Conservation (phyloP, 208 protist genomes). For the Herpetomonas samuelpessoai region DNA sequence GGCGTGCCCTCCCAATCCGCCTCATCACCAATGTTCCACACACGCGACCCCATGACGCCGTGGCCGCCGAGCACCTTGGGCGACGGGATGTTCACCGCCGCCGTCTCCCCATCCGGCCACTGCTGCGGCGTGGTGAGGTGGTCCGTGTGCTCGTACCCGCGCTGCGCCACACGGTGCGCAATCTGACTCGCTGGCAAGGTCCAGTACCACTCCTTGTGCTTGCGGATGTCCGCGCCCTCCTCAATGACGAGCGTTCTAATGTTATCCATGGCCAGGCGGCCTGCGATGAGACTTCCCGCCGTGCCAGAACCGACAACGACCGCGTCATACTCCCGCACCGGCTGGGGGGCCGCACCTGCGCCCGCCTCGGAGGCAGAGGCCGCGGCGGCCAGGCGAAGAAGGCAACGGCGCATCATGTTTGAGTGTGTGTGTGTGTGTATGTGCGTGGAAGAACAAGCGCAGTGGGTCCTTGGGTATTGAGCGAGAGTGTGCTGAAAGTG, state of each 20-base stretch:
- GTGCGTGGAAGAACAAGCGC: background rate
- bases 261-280: slow-evolving; percentile 72
- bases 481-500: too few species aligned
- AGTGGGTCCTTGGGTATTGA: background rate
- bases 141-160: slow-evolving; percentile 53
- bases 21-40: slow-evolving; percentile 70
- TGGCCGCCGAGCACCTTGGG: slow-evolving; percentile 72
- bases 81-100: slow-evolving; percentile 62
- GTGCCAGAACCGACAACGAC: slow-evolving; percentile 67
- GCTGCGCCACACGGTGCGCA: slow-evolving; percentile 55
- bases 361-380: slow-evolving; percentile 5
- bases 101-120: slow-evolving; percentile 20
- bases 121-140: slow-evolving; percentile 51
- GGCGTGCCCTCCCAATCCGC: slow-evolving; percentile 56
- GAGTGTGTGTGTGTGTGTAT: background rate
- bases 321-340: slow-evolving; percentile 41
- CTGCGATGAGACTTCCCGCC: slow-evolving; percentile 70
- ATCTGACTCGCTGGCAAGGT: slow-evolving; percentile 47
- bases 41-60: slow-evolving; percentile 75
- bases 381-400: slow-evolving; percentile 9
- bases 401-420: slow-evolving; percentile 22
- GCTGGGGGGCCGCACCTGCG: background rate
- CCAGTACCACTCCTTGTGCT: slow-evolving; percentile 55
- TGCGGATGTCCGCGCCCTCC: slow-evolving; percentile 61
- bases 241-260: slow-evolving; percentile 61